phyloP scores from a whole-genome alignment of 306 rosid genomes.

The Vachellia pachyceras region DNA sequence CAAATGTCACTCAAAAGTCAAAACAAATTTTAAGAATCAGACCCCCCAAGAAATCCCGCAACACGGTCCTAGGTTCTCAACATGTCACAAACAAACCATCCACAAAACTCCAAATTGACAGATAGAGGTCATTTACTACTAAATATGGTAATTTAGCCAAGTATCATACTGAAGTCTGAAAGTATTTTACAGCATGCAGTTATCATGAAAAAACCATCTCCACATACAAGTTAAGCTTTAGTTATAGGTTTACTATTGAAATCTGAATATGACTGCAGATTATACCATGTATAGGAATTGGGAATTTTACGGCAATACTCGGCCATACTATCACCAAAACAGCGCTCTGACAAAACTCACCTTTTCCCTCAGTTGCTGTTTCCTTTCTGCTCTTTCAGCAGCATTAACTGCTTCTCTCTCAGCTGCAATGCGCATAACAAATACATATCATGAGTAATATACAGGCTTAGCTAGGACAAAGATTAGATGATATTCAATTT shows the following conservation, averaged over 20 bases:
- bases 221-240: background rate
- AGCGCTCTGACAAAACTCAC: constrained; percentile 40
- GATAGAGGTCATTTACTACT: too few relatives aligned
- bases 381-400: constrained; percentile 79
- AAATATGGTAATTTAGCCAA: background rate
- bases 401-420: constrained; percentile 77
- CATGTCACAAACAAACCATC: background rate
- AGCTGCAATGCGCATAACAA: constrained; percentile 48
- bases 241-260: background rate
- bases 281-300: background rate
- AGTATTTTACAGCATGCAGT: background rate
- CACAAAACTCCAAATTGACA: background rate
- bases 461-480: constrained; percentile 2
- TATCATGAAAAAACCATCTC: background rate
- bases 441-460: background rate
- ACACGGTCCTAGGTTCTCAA: background rate
- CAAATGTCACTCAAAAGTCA: background rate
- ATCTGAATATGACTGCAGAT: background rate
- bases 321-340: background rate
- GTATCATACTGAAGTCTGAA: background rate
- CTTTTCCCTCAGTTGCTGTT: constrained; percentile 67
- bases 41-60: background rate
- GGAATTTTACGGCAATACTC: background rate
- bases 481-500: background rate
- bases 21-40: background rate